These are phyloP conservation scores for Aspergillus pseudoterreus DNA, from an alignment of 2,329 filamentous ascomycete species.

Conservation along the genomic window DNA sequence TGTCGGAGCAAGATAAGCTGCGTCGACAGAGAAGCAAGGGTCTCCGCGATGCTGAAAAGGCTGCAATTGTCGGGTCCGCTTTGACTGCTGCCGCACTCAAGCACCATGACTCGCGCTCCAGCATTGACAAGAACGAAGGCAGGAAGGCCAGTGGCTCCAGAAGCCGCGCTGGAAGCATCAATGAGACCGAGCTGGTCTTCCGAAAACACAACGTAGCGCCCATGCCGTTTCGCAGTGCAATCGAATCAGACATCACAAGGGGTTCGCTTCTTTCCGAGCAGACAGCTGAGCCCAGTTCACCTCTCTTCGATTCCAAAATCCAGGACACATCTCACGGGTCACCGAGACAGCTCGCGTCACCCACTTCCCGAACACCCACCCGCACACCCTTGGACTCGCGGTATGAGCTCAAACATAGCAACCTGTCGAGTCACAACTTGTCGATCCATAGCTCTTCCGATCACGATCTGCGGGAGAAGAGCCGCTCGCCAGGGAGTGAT, in stretches of 20 bases:
- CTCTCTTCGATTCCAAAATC: conserved; percentile 59
- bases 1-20: conserved; percentile 50
- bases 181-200: conserved; percentile 54
- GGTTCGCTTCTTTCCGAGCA: conserved; percentile 82
- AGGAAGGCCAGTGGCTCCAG: conserved; percentile 36
- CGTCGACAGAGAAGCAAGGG: conserved; percentile 54
- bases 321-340: conserved; percentile 62
- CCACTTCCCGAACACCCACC: conserved; percentile 60
- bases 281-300: conserved; percentile 68
- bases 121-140: conserved; percentile 43
- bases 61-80: conserved; percentile 53
- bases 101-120: conserved; percentile 63
- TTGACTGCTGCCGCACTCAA: conserved; percentile 61
- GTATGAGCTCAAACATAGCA: conserved; percentile 60
- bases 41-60: conserved; percentile 53
- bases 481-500: conserved; percentile 26
- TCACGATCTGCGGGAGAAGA: conserved; percentile 42
- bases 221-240: conserved; percentile 83
- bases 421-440: conserved; percentile 51
- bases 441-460: conserved; percentile 45
- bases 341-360: conserved; percentile 52
- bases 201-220: conserved; percentile 64
- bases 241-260: conserved; percentile 82
- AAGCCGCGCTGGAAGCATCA: conserved; percentile 42
- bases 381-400: conserved; percentile 46